Evolutionary conservation across 805 yeast species (phyloP).

Genomic region (Lachancea sp.): DNA sequence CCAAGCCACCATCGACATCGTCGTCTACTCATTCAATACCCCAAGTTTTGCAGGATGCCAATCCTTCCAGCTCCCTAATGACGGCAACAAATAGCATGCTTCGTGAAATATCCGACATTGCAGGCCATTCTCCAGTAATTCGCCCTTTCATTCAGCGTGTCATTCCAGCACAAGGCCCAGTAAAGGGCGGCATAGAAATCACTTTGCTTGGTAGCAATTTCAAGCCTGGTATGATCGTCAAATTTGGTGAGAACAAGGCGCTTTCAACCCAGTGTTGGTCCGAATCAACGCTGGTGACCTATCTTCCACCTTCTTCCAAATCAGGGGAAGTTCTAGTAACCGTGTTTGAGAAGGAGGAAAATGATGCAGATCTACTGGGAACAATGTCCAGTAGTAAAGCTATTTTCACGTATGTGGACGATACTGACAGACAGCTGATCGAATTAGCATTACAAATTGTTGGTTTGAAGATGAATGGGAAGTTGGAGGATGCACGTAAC

Average conservation of each 20-base stretch:
- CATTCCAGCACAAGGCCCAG: slow-evolving; percentile 93
- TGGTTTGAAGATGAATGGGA: slow-evolving; percentile 94
- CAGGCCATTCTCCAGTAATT: slow-evolving; percentile 6
- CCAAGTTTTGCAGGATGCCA: slow-evolving; percentile 2
- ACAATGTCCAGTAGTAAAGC: slow-evolving; percentile 24
- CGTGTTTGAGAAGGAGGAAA: slow-evolving; percentile 39
- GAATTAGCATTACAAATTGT: slow-evolving; percentile 95
- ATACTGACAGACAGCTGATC: slow-evolving; percentile 88
- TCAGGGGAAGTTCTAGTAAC: slow-evolving; percentile 91
- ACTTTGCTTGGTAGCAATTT: slow-evolving; percentile 85
- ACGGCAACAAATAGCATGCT: slow-evolving; percentile 10
- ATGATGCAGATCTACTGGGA: slow-evolving; percentile 8
- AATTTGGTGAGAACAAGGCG: slow-evolving; percentile 77
- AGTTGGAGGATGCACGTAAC: slow-evolving; percentile 87
- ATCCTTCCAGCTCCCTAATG: slow-evolving; percentile 3
- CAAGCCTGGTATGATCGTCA: slow-evolving; percentile 72
- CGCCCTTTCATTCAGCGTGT: slow-evolving; percentile 70
- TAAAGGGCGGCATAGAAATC: slow-evolving; percentile 93
- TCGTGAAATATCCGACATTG: slow-evolving; percentile 9
- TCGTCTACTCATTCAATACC: slow-evolving; percentile 10
- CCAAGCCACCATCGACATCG: slow-evolving; percentile 9
- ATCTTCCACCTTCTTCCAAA: slow-evolving; percentile 81
- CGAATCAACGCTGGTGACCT: slow-evolving; percentile 86
- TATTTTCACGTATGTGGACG: slow-evolving; percentile 87
- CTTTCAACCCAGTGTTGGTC: slow-evolving; percentile 95